These are phyloP conservation scores for Aleurites moluccanus DNA, from an alignment of 441 rosid genomes.

Conservation along the genomic window DNA sequence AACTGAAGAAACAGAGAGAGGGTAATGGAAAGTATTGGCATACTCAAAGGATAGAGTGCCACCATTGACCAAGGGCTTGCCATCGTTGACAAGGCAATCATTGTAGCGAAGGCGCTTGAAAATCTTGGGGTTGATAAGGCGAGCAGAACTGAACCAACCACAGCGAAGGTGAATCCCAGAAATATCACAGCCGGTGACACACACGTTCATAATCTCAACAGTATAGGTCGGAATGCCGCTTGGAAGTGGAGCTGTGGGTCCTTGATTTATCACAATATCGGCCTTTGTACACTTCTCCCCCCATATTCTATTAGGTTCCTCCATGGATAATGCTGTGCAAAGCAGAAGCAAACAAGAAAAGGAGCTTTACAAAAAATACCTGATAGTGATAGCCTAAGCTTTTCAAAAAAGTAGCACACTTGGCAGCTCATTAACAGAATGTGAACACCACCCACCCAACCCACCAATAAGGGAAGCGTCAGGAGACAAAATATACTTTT, in stretches of 20 bases:
- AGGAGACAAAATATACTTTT: slow-evolving; percentile 42
- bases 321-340: slow-evolving; percentile 29
- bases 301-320: slow-evolving; percentile 49
- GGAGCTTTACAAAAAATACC: not conserved
- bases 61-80: slow-evolving; percentile 58
- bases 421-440: slow-evolving; percentile 10
- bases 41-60: slow-evolving; percentile 63
- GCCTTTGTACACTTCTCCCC: slow-evolving; percentile 61
- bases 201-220: slow-evolving; percentile 69
- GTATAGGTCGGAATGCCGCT: slow-evolving; percentile 79
- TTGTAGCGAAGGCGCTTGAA: slow-evolving; percentile 79
- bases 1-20: slow-evolving; percentile 67
- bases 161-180: slow-evolving; percentile 70
- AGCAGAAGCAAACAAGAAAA: slow-evolving; percentile 9
- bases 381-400: slow-evolving; percentile 19
- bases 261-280: slow-evolving; percentile 74
- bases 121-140: slow-evolving; percentile 64
- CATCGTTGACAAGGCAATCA: slow-evolving; percentile 87
- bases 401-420: not conserved
- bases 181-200: slow-evolving; percentile 70
- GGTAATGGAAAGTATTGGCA: slow-evolving; percentile 75
- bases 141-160: slow-evolving; percentile 92
- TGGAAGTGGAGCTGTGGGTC: slow-evolving; percentile 62
- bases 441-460: slow-evolving; percentile 17
- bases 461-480: slow-evolving; percentile 25